phyloP scores from a whole-genome alignment of 2,329 filamentous ascomycete species.

The Aspergillus amoenus region DNA sequence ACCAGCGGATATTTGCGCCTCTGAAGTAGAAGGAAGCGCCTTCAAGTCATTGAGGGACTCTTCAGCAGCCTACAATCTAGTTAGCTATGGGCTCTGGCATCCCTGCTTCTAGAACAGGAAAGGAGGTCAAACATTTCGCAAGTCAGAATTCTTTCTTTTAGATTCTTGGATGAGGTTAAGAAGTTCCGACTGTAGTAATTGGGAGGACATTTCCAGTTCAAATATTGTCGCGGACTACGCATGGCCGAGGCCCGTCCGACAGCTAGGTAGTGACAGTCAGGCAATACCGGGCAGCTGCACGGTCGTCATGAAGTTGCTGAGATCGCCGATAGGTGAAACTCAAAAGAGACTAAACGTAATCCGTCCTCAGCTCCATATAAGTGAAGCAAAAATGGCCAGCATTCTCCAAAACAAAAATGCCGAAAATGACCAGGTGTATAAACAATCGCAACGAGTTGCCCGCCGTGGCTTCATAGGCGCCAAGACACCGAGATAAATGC shows the following conservation, averaged over 20 bases:
- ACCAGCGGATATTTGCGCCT: conserved; percentile 73
- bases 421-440: conserved; percentile 5
- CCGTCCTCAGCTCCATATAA: neutral
- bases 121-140: conserved; percentile 61
- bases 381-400: neutral
- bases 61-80: conserved; percentile 70
- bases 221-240: conserved; percentile 22
- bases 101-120: conserved; percentile 12
- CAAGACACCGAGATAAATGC: conserved; percentile 16
- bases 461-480: conserved; percentile 13
- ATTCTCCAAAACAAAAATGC: neutral
- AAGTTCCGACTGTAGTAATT: conserved; percentile 84
- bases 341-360: neutral
- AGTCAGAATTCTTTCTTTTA: conserved; percentile 88
- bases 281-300: conserved; percentile 14
- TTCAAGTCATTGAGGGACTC: conserved; percentile 90
- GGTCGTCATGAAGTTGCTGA: conserved; percentile 11
- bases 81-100: conserved; percentile 21
- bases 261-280: conserved; percentile 15
- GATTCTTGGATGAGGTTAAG: conserved; percentile 91
- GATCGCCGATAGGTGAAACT: neutral
- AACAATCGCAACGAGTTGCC: conserved; percentile 1
- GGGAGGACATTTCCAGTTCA: conserved; percentile 72
- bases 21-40: conserved; percentile 68
- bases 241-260: conserved; percentile 25